Percentiles rank a stretch among this genome's conserved stretches.
These are phyloP conservation scores for Fraxinus sp. DNA, from an alignment of 305 asterid genomes.

Conservation along the genomic window DNA sequence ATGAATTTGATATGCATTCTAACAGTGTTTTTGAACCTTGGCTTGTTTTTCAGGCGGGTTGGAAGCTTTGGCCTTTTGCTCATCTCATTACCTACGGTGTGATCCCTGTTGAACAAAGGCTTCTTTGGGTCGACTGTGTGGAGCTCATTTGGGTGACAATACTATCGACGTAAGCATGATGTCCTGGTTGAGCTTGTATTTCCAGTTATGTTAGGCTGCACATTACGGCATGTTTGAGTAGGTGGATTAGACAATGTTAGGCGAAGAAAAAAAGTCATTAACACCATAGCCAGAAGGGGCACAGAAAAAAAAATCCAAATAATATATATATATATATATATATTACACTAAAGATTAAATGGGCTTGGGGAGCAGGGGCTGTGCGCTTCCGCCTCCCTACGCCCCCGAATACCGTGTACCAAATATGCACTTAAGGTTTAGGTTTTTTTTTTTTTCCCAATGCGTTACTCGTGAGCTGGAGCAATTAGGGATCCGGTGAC, in stretches of 20 bases:
- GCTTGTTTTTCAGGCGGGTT: slow-evolving; percentile 78
- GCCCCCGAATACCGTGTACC: not conserved
- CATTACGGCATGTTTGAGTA: not conserved
- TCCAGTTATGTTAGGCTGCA: not conserved
- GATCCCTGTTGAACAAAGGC: slow-evolving; percentile 89
- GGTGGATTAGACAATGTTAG: not conserved
- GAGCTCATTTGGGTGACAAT: slow-evolving; percentile 96
- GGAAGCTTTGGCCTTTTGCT: slow-evolving; percentile 99
- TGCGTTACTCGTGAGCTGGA: not conserved
- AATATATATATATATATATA: no score
- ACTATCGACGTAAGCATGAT: slow-evolving; percentile 77
- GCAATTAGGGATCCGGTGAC: not conserved
- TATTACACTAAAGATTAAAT: no score
- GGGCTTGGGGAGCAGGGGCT: no score
- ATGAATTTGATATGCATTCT: not conserved
- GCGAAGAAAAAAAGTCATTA: not conserved
- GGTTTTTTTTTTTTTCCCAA: not conserved
- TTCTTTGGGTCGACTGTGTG: slow-evolving; percentile 96
- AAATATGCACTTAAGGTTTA: not conserved
- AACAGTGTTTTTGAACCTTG: not conserved
- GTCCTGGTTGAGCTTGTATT: not conserved
- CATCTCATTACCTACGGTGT: slow-evolving; percentile 87
- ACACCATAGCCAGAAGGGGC: no score
- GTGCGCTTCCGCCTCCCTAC: no score
- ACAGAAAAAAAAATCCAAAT: no score